Percentiles rank a stretch among this genome's conserved stretches.
Conservation (phyloP, 2,329 filamentous ascomycete species). For the Trichoderma citrinoviride region DNA sequence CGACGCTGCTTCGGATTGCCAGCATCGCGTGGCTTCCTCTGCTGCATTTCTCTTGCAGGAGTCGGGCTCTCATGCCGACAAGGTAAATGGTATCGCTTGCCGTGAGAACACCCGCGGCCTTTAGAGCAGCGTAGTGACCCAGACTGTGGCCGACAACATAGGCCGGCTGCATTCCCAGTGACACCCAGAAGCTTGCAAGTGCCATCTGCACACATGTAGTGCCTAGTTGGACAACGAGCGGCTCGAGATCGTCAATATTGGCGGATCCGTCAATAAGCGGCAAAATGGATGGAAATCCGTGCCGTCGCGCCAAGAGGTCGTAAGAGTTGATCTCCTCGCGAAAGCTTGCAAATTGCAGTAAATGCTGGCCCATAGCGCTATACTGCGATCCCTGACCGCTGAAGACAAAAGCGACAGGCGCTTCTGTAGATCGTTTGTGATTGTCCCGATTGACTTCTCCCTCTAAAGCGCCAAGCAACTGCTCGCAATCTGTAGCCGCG, state of each 20-base stretch:
- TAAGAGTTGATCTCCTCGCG: conserved; percentile 56
- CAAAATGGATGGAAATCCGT: conserved; percentile 56
- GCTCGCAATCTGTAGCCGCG: conserved; percentile 33
- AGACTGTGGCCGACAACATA: conserved; percentile 59
- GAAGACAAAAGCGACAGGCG: conserved; percentile 48
- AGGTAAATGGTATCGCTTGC: conserved; percentile 70
- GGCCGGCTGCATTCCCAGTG: conserved; percentile 52
- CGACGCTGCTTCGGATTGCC: conserved; percentile 46
- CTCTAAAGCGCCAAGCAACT: conserved; percentile 29
- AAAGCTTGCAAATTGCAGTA: conserved; percentile 50
- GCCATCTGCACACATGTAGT: conserved; percentile 58
- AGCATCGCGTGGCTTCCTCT: conserved; percentile 63
- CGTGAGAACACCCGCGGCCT: conserved; percentile 68
- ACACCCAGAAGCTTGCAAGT: conserved; percentile 53
- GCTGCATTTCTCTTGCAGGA: conserved; percentile 66
- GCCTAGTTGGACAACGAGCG: conserved; percentile 44
- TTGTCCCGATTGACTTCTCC: conserved; percentile 29
- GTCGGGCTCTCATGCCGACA: conserved; percentile 62
- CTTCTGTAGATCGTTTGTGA: background rate
- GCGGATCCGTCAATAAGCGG: conserved; percentile 43
- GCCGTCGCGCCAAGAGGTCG: conserved; percentile 49
- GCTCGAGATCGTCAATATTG: conserved; percentile 17
- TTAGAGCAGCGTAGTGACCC: conserved; percentile 45
- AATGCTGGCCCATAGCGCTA: conserved; percentile 53
- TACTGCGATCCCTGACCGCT: conserved; percentile 40